Conservation (phyloP, 1,284 basidiomycete genomes). For the Chondrostereum purpureum region DNA sequence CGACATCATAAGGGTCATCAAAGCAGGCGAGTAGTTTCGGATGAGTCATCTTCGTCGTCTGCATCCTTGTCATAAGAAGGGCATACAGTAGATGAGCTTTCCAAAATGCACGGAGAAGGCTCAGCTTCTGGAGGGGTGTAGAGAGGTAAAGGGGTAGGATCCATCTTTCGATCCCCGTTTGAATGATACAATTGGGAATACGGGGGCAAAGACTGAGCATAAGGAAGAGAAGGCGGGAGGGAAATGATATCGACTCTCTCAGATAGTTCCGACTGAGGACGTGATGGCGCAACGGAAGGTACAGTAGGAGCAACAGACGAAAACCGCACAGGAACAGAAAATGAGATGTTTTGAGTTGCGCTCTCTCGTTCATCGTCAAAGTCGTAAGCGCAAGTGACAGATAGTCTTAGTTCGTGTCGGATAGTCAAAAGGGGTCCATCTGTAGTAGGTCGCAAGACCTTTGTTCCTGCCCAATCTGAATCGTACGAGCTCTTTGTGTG, state of each 20-base stretch:
- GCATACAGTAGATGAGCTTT: background rate
- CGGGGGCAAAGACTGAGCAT: conserved; percentile 47
- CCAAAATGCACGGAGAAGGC: background rate
- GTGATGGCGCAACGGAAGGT: conserved; percentile 7
- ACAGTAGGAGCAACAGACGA: conserved; percentile 29
- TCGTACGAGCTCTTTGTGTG: conserved; percentile 18
- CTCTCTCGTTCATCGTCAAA: conserved; percentile 30
- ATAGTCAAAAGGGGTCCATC: conserved; percentile 53
- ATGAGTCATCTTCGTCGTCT: background rate
- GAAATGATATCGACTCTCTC: background rate
- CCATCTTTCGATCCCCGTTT: conserved; percentile 66
- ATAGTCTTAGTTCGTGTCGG: conserved; percentile 46
- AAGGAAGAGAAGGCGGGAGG: conserved; percentile 15
- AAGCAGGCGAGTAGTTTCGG: background rate
- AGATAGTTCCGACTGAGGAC: background rate
- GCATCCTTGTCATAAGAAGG: background rate
- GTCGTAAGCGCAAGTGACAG: conserved; percentile 51
- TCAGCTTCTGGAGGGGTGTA: conserved; percentile 34
- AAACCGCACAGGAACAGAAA: conserved; percentile 51
- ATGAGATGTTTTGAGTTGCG: conserved; percentile 27
- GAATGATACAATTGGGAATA: conserved; percentile 71
- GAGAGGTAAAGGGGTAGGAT: conserved; percentile 62
- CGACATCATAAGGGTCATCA: background rate
- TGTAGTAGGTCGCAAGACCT: conserved; percentile 37
- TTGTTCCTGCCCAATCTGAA: conserved; percentile 37